Base-by-base conservation (phyloP, 768 basidiomycete species). In the Termitomyces sp. region DNA sequence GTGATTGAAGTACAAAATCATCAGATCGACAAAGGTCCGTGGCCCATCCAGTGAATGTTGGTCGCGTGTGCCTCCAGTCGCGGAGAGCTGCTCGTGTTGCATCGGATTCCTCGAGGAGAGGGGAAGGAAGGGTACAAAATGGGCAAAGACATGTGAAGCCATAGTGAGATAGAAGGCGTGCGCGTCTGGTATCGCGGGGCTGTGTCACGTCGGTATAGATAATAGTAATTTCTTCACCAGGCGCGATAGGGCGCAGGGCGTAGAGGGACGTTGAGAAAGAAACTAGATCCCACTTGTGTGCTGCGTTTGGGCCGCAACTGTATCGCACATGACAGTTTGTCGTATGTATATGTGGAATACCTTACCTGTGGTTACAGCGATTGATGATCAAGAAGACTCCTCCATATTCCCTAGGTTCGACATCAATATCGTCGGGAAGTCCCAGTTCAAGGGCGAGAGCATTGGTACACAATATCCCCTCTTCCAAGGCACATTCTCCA, bases 251-350 rank as follows among this genome's bases (percentile, higher is more conserved):
- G 6, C 77, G 69, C 9, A 77, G 66, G 3, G 78, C 73, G 56
- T 75, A 77, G 31, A 80, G 61, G 3, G 72, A 68, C 11, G 71
- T 62, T 3, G 75, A 72, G 54, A 78, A 70, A 1, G 70, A 68
- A 3, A 67, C 60, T 15, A 66, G 63, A 53, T 77, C 69, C 76
- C 78, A 80, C 60, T 71, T 75, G 28, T 75, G 63, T 11, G 70
- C 70, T 3, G 73, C 75, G 59, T 78, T 78, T 6, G 77, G 75
- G 19, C 73, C 73, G 55, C 79, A 80, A 58, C 77, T 78, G 43
- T 26, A 43, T 40, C 12, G 30, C 4, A 38, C 26, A 55, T 43
- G 11, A 23, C 35, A 51, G 5, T n/a, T 21, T 26, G 1, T 23
- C 14, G 30, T 26, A 17, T 31, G 10, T 33, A 42, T 21, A 15